phyloP scores from a whole-genome alignment of 2,329 filamentous ascomycete species.

The Cadophora sp. region DNA sequence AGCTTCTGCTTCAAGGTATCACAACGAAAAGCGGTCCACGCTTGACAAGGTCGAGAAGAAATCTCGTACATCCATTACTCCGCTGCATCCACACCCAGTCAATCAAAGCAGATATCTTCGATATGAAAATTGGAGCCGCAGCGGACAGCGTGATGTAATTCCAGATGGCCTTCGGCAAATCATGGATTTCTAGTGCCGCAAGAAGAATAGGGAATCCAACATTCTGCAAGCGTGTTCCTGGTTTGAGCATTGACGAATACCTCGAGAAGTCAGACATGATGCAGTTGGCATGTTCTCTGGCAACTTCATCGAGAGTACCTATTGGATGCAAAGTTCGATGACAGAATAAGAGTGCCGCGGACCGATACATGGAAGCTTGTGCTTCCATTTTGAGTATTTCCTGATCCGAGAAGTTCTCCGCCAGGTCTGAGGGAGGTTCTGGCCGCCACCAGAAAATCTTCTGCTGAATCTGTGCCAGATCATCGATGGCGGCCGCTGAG shows the following conservation, averaged over 20 bases:
- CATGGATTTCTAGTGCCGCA: neutral
- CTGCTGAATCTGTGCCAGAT: neutral
- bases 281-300: neutral
- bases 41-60: constrained; percentile 9
- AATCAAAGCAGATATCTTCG: constrained; percentile 4
- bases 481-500: neutral
- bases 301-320: neutral
- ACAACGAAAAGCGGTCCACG: constrained; percentile 4
- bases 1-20: neutral
- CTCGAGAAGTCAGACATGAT: constrained; percentile 6
- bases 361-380: constrained; percentile 8
- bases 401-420: neutral
- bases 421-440: neutral
- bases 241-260: neutral
- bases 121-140: neutral
- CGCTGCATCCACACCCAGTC: constrained; percentile 1
- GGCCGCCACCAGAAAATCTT: neutral
- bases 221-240: neutral
- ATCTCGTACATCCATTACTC: neutral
- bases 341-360: constrained; percentile 5
- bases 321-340: neutral
- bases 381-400: constrained; percentile 11
- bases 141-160: neutral
- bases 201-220: constrained; percentile 7
- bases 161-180: constrained; percentile 4